Evolutionary conservation across 2,329 filamentous ascomycete genomes (phyloP), one percentile per base, ranked within the genome.

Genomic region (Aschersonia sp.): DNA sequence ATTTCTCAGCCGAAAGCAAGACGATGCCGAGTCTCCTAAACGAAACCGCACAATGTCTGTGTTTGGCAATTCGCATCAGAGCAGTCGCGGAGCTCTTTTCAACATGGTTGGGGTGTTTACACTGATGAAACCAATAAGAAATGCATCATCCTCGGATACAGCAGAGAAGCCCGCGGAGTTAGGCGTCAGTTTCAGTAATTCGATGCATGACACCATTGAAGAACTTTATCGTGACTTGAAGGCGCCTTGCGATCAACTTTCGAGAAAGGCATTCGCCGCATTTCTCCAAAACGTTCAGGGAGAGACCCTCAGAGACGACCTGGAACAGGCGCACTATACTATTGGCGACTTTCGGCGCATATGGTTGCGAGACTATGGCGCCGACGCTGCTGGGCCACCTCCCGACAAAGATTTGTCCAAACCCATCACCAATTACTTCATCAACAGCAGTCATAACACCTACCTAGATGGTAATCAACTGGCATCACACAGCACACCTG

Each of bases 361-460:
- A 22, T 75, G 71, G 70, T 65, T 64, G 53, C 59, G 63, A 41
- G 53, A 59, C 6, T 71, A 67, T 45, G 64, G 64, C 32, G 67
- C 67, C 57, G 61, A 69, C 32, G 73, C 73, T 4, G 55, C 65
- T 22, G 63, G 58, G 52, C 68, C 70, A n/a, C 60, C 65, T 29
- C 61, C 66, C 32, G 57, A 66, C 52, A 70, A 77, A 49, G 82
- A 88, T 58, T 61, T 79, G 32, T 74, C 74, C 0, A 77, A 75
- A 46, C 84, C 87, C 4, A 72, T 94, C 49, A 86, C 83, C 44
- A 87, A 94, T 60, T 95, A 95, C 67, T 95, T 87, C 63, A 89
- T 95, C 61, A 94, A 83, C 52, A 94, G 87, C 54, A 95, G 87
- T 59, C 89, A 95, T 69, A 95, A 95, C 61, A 95, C 89, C 0